Evolutionary conservation across 2,329 filamentous ascomycete genomes (phyloP).

Genomic region (Fusarium longipes): DNA sequence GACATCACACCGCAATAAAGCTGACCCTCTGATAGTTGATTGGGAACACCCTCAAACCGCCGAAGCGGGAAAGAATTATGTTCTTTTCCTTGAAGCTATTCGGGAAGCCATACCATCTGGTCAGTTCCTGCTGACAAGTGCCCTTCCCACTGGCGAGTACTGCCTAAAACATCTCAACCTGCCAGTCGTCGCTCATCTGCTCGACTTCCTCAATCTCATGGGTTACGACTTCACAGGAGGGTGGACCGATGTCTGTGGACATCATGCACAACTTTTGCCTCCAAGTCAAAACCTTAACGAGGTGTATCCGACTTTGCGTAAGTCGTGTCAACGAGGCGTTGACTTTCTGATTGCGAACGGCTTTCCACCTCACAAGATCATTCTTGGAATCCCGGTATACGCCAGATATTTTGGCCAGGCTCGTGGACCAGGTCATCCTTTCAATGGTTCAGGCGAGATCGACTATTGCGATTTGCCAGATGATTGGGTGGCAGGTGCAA

Average conservation of each 20-base stretch:
- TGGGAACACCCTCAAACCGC: constrained; percentile 72
- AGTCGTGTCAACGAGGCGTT: constrained; percentile 67
- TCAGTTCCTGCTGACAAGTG: constrained; percentile 68
- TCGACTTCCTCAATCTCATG: constrained; percentile 76
- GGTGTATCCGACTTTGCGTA: constrained; percentile 46
- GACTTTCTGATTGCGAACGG: constrained; percentile 64
- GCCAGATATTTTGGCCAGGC: constrained; percentile 70
- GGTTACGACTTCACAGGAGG: constrained; percentile 74
- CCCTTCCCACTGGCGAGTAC: constrained; percentile 72
- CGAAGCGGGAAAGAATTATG: constrained; percentile 66
- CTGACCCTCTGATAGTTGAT: constrained; percentile 61
- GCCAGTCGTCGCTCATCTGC: constrained; percentile 58
- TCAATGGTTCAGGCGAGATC: constrained; percentile 62
- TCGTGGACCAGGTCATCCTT: constrained; percentile 64
- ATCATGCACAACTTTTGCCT: constrained; percentile 71
- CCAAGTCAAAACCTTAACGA: constrained; percentile 47
- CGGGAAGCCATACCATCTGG: constrained; percentile 66
- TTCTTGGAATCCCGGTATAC: constrained; percentile 72
- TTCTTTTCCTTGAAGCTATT: constrained; percentile 66
- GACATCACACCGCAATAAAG: background rate
- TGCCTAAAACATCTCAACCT: constrained; percentile 71
- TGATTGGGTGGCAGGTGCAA: constrained; percentile 56
- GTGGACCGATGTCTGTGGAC: constrained; percentile 70
- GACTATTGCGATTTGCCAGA: constrained; percentile 71
- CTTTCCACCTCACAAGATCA: constrained; percentile 67